phyloP scores from a whole-genome alignment of 176 grass and related monocot species.

The Melocanna baccifera region DNA sequence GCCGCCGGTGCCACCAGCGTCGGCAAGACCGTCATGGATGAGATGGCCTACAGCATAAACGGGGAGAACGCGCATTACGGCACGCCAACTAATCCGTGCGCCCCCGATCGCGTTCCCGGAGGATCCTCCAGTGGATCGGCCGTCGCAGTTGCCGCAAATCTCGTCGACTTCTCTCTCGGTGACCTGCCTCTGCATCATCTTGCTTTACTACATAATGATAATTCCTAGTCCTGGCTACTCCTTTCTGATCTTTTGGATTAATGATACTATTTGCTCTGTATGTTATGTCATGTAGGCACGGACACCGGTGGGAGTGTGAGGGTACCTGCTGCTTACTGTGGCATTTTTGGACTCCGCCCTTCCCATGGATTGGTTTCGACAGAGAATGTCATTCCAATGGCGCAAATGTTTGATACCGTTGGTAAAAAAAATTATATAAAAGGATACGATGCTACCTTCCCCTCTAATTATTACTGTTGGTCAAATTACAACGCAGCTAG shows the following conservation, averaged over 20 bases:
- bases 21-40: slow-evolving; percentile 88
- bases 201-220: not conserved
- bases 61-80: slow-evolving; percentile 91
- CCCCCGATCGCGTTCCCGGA: slow-evolving; percentile 63
- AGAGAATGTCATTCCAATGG: slow-evolving; percentile 61
- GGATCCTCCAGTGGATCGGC: slow-evolving; percentile 92
- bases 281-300: slow-evolving; percentile 74
- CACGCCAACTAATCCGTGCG: slow-evolving; percentile 78
- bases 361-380: slow-evolving; percentile 65
- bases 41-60: slow-evolving; percentile 96
- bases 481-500: not conserved
- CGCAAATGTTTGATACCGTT: slow-evolving; percentile 82
- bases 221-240: not conserved
- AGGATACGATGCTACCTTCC: not conserved
- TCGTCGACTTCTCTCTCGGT: slow-evolving; percentile 77
- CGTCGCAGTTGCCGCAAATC: slow-evolving; percentile 67
- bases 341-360: slow-evolving; percentile 77
- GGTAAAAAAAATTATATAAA: slow-evolving; percentile 38
- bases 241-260: not conserved
- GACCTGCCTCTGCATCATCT: not conserved
- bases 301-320: slow-evolving; percentile 88
- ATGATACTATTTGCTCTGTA: no score
- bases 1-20: slow-evolving; percentile 65
- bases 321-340: slow-evolving; percentile 84
- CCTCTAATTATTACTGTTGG: not conserved